phyloP scores from a whole-genome alignment of 2,329 filamentous ascomycete genomes.

The Hawksworthiomyces lignivorus region DNA sequence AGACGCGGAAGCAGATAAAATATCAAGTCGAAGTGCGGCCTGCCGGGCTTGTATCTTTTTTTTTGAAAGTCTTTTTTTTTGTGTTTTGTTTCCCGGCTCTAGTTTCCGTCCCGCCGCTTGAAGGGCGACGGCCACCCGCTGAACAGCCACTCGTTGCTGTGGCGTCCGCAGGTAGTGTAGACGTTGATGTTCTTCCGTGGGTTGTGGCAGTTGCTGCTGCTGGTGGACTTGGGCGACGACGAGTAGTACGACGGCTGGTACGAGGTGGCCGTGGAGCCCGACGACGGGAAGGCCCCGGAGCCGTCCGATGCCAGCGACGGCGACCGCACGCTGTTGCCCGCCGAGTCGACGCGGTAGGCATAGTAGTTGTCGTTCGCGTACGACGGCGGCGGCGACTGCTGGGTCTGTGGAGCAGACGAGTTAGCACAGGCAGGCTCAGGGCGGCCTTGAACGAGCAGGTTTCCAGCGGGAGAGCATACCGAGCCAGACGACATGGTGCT shows the following conservation, averaged over 20 bases:
- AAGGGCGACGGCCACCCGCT: slow-evolving; percentile 17
- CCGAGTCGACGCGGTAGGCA: too few relatives aligned
- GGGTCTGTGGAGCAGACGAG: too few relatives aligned
- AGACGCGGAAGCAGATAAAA: not conserved
- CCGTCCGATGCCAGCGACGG: too few relatives aligned
- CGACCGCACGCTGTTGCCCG: too few relatives aligned
- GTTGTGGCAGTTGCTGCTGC: too few relatives aligned
- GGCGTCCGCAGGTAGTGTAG: slow-evolving; percentile 19
- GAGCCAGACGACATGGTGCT: slow-evolving; percentile 1
- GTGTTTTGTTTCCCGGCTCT: not conserved
- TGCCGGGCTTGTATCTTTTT: not conserved
- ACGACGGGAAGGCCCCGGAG: not conserved
- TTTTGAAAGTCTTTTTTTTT: not conserved
- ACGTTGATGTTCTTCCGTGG: slow-evolving; percentile 18
- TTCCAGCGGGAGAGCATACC: not conserved
- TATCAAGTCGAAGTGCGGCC: too few relatives aligned
- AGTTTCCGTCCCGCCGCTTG: slow-evolving; percentile 5
- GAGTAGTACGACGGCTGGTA: not conserved
- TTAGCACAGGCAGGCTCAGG: too few relatives aligned
- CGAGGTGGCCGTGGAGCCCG: not conserved
- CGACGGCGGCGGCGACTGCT: too few relatives aligned
- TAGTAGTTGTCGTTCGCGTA: too few relatives aligned
- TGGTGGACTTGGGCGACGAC: not conserved
- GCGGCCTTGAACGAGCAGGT: too few relatives aligned
- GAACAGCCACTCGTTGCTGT: slow-evolving; percentile 20